A percentile compares a stretch with the other conserved stretches of the same genome.
Evolutionary conservation across 169 alveolate genomes (phyloP).

Genomic region (Plasmodium sp.): DNA sequence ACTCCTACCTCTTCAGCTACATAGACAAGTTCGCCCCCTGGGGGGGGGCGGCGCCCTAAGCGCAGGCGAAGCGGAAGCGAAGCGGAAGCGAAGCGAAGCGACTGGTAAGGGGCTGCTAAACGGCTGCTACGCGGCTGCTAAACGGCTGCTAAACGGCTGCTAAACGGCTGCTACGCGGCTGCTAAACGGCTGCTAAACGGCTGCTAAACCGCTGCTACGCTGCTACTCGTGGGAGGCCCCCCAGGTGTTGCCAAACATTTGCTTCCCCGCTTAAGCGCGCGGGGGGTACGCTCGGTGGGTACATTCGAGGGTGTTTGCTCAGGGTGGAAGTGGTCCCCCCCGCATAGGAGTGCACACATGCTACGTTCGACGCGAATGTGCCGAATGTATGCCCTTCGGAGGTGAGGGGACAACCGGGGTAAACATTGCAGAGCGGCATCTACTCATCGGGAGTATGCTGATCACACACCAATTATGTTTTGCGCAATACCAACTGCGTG

Average conservation of each 20-base stretch:
- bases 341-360: neutral
- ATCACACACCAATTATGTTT: no score
- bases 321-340: neutral
- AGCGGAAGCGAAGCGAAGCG: no score
- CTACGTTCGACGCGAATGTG: neutral
- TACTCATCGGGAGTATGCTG: neutral
- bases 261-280: neutral
- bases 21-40: slow-evolving; percentile 31
- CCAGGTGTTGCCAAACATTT: neutral
- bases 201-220: no score
- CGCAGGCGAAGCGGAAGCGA: neutral
- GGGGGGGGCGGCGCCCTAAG: neutral
- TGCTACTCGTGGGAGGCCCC: neutral
- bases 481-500: neutral
- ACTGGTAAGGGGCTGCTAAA: no score
- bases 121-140: no score
- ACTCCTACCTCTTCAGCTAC: slow-evolving; percentile 64
- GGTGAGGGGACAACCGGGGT: neutral
- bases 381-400: neutral
- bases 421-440: neutral
- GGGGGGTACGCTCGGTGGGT: neutral
- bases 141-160: no score
- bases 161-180: no score
- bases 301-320: neutral
- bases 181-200: no score